A percentile compares a stretch with the other conserved stretches of the same genome.
These are phyloP conservation scores for Euphorbia corollata DNA, from an alignment of 441 rosid species.

Conservation along the genomic window DNA sequence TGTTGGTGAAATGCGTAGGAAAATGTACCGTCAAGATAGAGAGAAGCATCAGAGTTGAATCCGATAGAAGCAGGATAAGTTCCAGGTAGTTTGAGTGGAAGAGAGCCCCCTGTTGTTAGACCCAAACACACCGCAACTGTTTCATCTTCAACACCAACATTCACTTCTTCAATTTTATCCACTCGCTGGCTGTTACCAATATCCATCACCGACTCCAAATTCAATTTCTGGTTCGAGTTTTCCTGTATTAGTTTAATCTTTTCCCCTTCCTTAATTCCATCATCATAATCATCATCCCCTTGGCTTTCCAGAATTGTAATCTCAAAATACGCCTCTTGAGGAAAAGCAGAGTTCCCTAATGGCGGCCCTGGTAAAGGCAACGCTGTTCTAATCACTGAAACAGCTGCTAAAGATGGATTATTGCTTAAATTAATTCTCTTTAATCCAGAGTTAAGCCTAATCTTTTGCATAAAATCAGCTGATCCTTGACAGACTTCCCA, in stretches of 20 bases:
- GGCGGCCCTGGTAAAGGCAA: slow-evolving; percentile 90
- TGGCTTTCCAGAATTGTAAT: slow-evolving; percentile 45
- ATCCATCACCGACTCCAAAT: slow-evolving; percentile 45
- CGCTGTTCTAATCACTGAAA: slow-evolving; percentile 56
- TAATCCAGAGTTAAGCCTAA: slow-evolving; percentile 25
- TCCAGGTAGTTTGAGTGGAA: slow-evolving; percentile 60
- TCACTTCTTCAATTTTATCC: slow-evolving; percentile 38
- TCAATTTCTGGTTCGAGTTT: slow-evolving; percentile 25
- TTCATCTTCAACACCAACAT: slow-evolving; percentile 29
- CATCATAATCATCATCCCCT: slow-evolving; percentile 13
- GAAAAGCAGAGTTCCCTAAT: slow-evolving; percentile 58
- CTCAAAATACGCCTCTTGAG: slow-evolving; percentile 93
- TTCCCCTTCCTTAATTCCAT: slow-evolving; percentile 49
- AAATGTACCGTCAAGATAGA: slow-evolving; percentile 70
- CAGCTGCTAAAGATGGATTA: slow-evolving; percentile 30
- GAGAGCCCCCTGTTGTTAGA: slow-evolving; percentile 49
- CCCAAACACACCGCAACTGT: slow-evolving; percentile 48
- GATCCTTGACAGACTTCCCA: slow-evolving; percentile 87
- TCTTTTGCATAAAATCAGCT: slow-evolving; percentile 47
- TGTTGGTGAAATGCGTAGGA: too few species aligned
- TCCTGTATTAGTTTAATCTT: slow-evolving; percentile 53
- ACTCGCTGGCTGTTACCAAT: slow-evolving; percentile 25
- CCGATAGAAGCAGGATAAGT: slow-evolving; percentile 73
- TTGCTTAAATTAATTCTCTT: slow-evolving; percentile 17
- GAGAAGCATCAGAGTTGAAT: slow-evolving; percentile 74